Evolutionary conservation across 352 stramenopile genomes (phyloP).

Genomic region (Globisporangium viniferum): DNA sequence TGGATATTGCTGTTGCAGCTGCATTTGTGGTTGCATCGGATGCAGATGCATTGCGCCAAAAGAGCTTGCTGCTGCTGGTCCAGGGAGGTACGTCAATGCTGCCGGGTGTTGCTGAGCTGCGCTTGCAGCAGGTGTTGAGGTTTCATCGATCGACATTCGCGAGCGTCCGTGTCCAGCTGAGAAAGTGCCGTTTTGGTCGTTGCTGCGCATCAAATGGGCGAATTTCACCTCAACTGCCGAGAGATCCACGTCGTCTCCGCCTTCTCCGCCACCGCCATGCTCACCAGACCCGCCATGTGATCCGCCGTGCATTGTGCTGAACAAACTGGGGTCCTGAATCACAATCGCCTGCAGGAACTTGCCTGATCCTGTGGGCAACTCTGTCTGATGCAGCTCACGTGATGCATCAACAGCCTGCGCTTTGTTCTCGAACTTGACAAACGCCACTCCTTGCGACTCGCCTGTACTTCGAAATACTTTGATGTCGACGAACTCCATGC

Average conservation of each 20-base stretch:
- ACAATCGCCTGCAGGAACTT: slow-evolving; percentile 69
- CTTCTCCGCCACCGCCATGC: slow-evolving; percentile 18
- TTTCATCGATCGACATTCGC: neutral
- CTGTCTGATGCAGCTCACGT: slow-evolving; percentile 53
- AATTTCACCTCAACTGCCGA: slow-evolving; percentile 73
- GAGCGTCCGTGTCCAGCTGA: neutral
- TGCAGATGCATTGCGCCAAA: neutral
- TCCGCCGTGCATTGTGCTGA: slow-evolving; percentile 52
- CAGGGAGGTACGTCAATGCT: neutral
- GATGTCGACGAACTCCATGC: slow-evolving; percentile 85
- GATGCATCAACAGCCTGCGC: slow-evolving; percentile 39
- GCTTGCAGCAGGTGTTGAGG: neutral
- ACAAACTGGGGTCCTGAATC: slow-evolving; percentile 61
- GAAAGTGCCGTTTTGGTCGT: slow-evolving; percentile 25
- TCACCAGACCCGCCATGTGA: slow-evolving; percentile 9
- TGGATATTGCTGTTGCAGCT: slow-evolving; percentile 9
- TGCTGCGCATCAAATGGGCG: slow-evolving; percentile 74
- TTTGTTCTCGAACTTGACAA: slow-evolving; percentile 72
- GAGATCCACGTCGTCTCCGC: slow-evolving; percentile 64
- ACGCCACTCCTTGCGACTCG: slow-evolving; percentile 65
- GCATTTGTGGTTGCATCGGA: neutral
- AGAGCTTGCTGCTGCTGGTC: neutral
- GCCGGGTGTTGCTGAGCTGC: neutral
- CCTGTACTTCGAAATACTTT: slow-evolving; percentile 63
- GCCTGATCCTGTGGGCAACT: slow-evolving; percentile 41